phyloP scores from a whole-genome alignment of 1,284 basidiomycete species.

The Heterobasidion irregulare region DNA sequence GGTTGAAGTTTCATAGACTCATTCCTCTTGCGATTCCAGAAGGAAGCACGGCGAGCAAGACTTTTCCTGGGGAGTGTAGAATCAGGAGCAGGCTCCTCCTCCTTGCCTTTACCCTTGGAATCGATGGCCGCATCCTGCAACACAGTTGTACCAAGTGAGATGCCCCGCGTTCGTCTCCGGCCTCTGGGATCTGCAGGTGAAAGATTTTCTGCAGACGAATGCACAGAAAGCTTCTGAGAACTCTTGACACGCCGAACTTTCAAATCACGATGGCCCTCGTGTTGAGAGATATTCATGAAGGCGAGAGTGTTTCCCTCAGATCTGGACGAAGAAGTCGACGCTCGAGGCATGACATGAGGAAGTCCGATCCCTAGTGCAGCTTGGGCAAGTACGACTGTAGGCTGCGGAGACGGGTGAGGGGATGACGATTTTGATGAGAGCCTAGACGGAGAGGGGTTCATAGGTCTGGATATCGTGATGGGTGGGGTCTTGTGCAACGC shows the following conservation, averaged over 20 bases:
- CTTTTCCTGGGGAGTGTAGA: conserved; percentile 22
- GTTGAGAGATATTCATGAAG: conserved; percentile 18
- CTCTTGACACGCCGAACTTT: conserved; percentile 38
- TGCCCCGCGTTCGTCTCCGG: conserved; percentile 31
- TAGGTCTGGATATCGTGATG: neutral
- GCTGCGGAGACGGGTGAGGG: conserved; percentile 16
- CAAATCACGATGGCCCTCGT: conserved; percentile 6
- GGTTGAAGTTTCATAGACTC: conserved; percentile 18
- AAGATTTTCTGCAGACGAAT: conserved; percentile 10
- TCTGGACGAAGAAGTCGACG: conserved; percentile 30
- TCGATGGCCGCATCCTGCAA: conserved; percentile 26
- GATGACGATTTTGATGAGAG: conserved; percentile 1
- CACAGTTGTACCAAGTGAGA: conserved; percentile 31
- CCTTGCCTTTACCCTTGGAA: conserved; percentile 34
- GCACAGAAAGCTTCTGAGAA: conserved; percentile 28
- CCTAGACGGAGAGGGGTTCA: conserved; percentile 11
- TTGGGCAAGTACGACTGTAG: conserved; percentile 43
- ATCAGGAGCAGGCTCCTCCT: conserved; percentile 16
- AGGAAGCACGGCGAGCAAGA: conserved; percentile 46
- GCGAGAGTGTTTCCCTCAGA: conserved; percentile 34
- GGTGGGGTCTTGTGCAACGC: neutral
- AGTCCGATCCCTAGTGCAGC: conserved; percentile 52
- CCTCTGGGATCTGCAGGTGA: conserved; percentile 20
- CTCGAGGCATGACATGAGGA: conserved; percentile 38
- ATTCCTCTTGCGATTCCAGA: conserved; percentile 37